Evolutionary conservation across 129 eudicot genomes (phyloP), one percentile per base, ranked within the genome.

Genomic region (Flaveria sonorensis): DNA sequence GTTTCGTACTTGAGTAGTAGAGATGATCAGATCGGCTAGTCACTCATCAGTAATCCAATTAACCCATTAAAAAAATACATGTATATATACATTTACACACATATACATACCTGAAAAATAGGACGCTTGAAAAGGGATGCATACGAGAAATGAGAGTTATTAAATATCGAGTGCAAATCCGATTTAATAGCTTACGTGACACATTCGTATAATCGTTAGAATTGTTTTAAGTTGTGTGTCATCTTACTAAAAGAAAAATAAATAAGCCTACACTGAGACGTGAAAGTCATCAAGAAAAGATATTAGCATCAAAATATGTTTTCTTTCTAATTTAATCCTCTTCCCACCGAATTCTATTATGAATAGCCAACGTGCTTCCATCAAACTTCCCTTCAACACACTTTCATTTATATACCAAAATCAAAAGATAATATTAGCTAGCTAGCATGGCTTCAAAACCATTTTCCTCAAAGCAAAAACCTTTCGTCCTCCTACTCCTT

Each of bases 391-490:
- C 18, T 5, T 32, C 39, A 32, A 32, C 39, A 32, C 39, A 32
- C 39, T 32, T 61, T 28, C 70, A 56, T 78, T 4, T 78, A 68
- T 26, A 69, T 13, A 57, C 70, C 26, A 73, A 67, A 26, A 45
- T 23, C 24, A 62, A 65, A 72, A 36, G 6, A 13, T 3, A 8
- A 4, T 3, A 32, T 12, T 30, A 48, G 71, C 42, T 20, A 53
- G 8, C 46, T 52, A 65, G 77, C 72, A 81, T 85, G 88, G 85
- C 71, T 68, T 62, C 77, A 16, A 81, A 56, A 72, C 68, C 88
- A 63, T 75, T 70, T 26, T 12, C 47, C 57, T 79, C 80, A 36
- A 87, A 79, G 72, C 57, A 66, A 50, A 83, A 71, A 71, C 81
- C 76, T 5, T 48, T 61, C 46, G 46, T 65, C 62, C 21, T 81